Evolutionary conservation across 306 rosid species (phyloP).

Genomic region (Phaseolus lunatus): DNA sequence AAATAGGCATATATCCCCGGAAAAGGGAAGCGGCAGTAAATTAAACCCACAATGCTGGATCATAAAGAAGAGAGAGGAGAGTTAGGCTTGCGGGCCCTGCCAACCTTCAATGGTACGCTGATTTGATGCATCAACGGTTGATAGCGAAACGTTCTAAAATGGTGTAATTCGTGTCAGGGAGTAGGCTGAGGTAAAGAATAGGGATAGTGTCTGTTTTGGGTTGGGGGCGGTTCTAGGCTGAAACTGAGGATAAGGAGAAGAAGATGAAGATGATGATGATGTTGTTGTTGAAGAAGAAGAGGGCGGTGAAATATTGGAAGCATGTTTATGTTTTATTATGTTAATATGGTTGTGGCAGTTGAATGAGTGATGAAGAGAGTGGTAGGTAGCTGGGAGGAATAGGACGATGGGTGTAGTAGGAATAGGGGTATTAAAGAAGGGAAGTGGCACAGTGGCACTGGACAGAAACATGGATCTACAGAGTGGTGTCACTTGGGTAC

Average conservation of each 20-base stretch:
- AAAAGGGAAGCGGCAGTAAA: conserved; percentile 19
- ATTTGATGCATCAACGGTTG: conserved; percentile 38
- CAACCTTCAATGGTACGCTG: conserved; percentile 6
- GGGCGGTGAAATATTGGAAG: neutral
- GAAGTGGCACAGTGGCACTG: conserved; percentile 24
- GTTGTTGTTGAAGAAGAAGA: neutral
- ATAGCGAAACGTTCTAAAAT: conserved; percentile 40
- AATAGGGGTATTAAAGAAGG: conserved; percentile 36
- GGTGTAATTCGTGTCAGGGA: conserved; percentile 43
- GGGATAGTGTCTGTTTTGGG: conserved; percentile 43
- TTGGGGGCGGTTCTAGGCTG: conserved; percentile 27
- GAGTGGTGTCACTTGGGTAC: conserved; percentile 43
- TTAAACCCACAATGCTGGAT: conserved; percentile 1
- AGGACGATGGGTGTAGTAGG: too few relatives aligned
- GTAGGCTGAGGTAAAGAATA: conserved; percentile 36
- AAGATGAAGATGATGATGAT: neutral
- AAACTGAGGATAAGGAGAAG: neutral
- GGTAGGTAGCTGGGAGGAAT: neutral
- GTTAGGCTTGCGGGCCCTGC: conserved; percentile 15
- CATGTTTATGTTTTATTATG: neutral
- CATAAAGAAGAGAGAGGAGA: conserved; percentile 31
- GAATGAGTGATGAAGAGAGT: neutral
- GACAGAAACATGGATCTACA: conserved; percentile 23
- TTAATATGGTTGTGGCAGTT: conserved; percentile 25
- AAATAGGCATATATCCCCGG: conserved; percentile 24